Evolutionary conservation across 2,329 filamentous ascomycete species (phyloP).

Genomic region (Fusarium cicatricum): DNA sequence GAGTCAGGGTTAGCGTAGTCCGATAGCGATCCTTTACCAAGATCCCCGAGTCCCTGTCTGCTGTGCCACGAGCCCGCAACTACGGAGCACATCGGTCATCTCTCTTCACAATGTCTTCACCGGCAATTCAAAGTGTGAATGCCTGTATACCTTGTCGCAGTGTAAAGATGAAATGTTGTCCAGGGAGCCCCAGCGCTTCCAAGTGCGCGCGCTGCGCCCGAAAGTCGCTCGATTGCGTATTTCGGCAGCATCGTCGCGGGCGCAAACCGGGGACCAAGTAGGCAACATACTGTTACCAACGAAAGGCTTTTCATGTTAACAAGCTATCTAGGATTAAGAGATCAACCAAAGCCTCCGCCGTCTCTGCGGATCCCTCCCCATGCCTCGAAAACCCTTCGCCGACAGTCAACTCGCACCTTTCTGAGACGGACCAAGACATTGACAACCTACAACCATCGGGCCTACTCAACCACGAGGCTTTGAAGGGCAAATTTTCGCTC

Average conservation of each 20-base stretch:
- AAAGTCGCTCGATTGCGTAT: constrained; percentile 49
- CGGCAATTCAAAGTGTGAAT: constrained; percentile 14
- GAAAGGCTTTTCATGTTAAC: too few species aligned
- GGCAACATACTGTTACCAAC: not conserved
- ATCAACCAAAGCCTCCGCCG: too few species aligned
- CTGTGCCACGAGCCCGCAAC: too few species aligned
- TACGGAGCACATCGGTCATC: too few species aligned
- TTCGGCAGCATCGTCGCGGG: constrained; percentile 50
- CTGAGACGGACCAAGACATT: not conserved
- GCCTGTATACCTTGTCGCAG: constrained; percentile 50
- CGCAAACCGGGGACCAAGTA: constrained; percentile 50
- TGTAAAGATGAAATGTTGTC: constrained; percentile 51
- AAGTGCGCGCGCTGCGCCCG: constrained; percentile 49
- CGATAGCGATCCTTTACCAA: too few species aligned
- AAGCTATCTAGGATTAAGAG: too few species aligned
- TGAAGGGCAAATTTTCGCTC: constrained; percentile 46
- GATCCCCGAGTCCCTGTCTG: too few species aligned
- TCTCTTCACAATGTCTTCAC: not conserved
- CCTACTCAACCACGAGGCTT: constrained; percentile 46
- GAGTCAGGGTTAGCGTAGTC: too few species aligned
- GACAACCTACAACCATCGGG: constrained; percentile 44
- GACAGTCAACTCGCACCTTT: too few species aligned
- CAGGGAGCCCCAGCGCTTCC: constrained; percentile 24
- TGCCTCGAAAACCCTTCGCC: too few species aligned
- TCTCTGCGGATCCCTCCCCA: too few species aligned